Evolutionary conservation across 306 rosid genomes (phyloP).

Genomic region (Vigna hirtella): DNA sequence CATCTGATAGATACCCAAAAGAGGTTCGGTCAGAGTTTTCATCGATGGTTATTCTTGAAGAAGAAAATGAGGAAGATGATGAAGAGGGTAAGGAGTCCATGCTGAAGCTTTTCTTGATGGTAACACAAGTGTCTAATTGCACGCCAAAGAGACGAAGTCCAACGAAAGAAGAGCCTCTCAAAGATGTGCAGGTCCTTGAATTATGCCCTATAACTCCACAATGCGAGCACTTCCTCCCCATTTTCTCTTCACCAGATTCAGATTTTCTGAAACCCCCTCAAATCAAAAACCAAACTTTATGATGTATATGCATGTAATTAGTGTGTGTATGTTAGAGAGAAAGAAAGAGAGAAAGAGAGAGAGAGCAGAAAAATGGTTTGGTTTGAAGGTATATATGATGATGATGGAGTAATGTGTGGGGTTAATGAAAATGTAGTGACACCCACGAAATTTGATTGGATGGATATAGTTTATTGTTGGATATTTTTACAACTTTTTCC

Average conservation of each 20-base stretch:
- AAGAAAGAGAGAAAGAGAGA: slow-evolving; percentile 19
- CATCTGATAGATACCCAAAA: slow-evolving; percentile 78
- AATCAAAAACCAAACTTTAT: slow-evolving; percentile 21
- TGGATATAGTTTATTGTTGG: slow-evolving; percentile 55
- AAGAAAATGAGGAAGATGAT: slow-evolving; percentile 57
- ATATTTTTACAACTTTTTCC: slow-evolving; percentile 43
- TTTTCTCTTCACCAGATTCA: slow-evolving; percentile 41
- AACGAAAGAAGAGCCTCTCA: slow-evolving; percentile 45
- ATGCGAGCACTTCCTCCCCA: slow-evolving; percentile 98
- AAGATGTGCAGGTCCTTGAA: slow-evolving; percentile 87
- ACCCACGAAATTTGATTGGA: slow-evolving; percentile 68
- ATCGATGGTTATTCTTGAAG: slow-evolving; percentile 54
- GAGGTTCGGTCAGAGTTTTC: slow-evolving; percentile 37
- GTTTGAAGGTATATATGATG: slow-evolving; percentile 66
- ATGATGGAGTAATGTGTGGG: slow-evolving; percentile 57
- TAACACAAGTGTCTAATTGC: slow-evolving; percentile 55
- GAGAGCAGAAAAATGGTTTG: slow-evolving; percentile 44
- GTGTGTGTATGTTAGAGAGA: not conserved
- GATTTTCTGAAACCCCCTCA: slow-evolving; percentile 24
- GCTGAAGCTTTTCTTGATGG: slow-evolving; percentile 82
- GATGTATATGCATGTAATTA: not conserved
- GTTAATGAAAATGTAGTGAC: slow-evolving; percentile 63
- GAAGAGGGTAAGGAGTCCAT: slow-evolving; percentile 69
- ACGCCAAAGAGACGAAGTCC: slow-evolving; percentile 87
- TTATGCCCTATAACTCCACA: slow-evolving; percentile 94